phyloP scores from a whole-genome alignment of 176 grass and related monocot species.

The Avena atlantica region DNA sequence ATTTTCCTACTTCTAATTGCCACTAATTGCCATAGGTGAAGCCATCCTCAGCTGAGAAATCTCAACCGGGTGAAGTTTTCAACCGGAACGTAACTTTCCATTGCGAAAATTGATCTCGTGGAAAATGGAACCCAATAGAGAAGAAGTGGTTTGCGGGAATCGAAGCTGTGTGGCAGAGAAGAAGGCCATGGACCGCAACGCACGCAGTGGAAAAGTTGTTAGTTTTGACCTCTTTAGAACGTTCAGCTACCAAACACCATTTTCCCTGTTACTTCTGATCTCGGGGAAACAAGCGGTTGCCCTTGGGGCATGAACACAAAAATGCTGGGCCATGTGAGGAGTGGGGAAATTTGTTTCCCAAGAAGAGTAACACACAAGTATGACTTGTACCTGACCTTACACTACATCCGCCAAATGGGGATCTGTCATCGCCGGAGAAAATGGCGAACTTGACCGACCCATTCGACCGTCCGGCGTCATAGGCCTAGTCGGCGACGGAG shows the following conservation, averaged over 20 bases:
- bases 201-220: neutral
- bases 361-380: neutral
- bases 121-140: neutral
- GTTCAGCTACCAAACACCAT: neutral
- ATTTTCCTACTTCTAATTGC: no score
- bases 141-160: neutral
- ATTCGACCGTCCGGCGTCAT: neutral
- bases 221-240: neutral
- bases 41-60: neutral
- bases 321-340: neutral
- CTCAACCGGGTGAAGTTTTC: neutral
- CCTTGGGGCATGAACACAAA: neutral
- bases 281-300: neutral
- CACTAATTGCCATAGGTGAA: no score
- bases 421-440: conserved; percentile 19
- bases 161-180: neutral
- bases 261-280: neutral
- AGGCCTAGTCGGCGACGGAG: conserved; percentile 7
- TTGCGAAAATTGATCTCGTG: neutral
- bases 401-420: neutral
- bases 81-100: neutral
- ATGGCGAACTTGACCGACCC: conserved; percentile 9
- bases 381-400: neutral
- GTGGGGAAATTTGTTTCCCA: neutral
- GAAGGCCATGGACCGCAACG: no score